A percentile compares a stretch with the other conserved stretches of the same genome.
These are phyloP conservation scores for Aspergillus panamensis DNA, from an alignment of 495 filamentous ascomycete genomes.

Conservation along the genomic window DNA sequence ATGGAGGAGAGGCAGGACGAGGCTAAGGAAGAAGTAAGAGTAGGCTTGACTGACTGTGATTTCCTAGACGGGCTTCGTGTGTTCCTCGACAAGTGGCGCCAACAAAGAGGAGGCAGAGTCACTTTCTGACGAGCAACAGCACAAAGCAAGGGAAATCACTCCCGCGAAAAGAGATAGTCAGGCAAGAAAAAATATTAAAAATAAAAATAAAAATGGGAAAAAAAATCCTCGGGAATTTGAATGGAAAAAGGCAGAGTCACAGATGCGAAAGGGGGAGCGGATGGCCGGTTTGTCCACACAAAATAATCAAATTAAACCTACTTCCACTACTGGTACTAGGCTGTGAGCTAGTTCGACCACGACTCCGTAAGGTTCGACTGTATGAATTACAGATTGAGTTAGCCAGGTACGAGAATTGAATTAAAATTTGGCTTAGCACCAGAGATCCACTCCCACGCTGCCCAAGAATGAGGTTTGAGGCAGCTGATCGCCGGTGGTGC, in stretches of 20 bases:
- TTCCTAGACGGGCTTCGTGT: slow-evolving; percentile 4
- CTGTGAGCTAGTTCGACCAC: slow-evolving; percentile 9
- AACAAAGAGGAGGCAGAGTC: slow-evolving; percentile 11
- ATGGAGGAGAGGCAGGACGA: slow-evolving; percentile 6
- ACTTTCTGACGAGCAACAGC: not conserved
- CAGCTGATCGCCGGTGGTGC: not conserved
- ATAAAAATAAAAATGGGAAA: not conserved
- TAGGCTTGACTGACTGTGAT: slow-evolving; percentile 6
- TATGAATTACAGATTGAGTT: not conserved
- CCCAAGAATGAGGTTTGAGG: not conserved
- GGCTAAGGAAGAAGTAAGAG: slow-evolving; percentile 5
- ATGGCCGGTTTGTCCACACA: slow-evolving; percentile 10
- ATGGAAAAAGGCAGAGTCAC: not conserved
- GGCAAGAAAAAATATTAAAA: not conserved
- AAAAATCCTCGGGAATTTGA: not conserved
- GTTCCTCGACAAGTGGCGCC: not conserved
- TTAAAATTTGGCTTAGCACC: slow-evolving; percentile 2
- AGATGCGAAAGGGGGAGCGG: slow-evolving; percentile 4
- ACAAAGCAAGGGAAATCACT: not conserved
- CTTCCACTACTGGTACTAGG: slow-evolving; percentile 21
- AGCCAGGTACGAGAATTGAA: not conserved
- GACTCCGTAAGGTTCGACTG: slow-evolving; percentile 11
- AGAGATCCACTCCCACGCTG: slow-evolving; percentile 1
- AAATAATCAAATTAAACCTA: slow-evolving; percentile 19
- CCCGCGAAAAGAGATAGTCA: too few species aligned